These are phyloP conservation scores for Cercospora sp. DNA, from an alignment of 2,329 filamentous ascomycete genomes.

Conservation along the genomic window DNA sequence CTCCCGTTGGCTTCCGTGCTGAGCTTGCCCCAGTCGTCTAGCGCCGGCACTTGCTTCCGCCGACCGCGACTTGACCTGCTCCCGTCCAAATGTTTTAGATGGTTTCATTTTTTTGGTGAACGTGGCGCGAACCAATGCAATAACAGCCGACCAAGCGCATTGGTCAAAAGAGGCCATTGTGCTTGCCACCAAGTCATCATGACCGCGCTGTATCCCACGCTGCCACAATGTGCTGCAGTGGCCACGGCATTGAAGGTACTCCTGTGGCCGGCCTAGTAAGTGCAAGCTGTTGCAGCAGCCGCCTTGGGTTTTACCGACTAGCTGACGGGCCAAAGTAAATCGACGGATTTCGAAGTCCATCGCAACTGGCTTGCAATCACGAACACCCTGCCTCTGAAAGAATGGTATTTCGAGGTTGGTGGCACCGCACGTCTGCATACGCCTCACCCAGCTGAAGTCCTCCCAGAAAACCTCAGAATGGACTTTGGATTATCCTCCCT, in stretches of 20 bases:
- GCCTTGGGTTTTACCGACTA: neutral
- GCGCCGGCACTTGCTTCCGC: constrained; percentile 1
- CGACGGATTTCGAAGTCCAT: constrained; percentile 98
- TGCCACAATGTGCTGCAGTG: constrained; percentile 82
- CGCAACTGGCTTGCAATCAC: constrained; percentile 98
- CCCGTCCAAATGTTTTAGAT: neutral
- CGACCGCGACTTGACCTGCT: constrained; percentile 4
- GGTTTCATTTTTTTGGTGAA: neutral
- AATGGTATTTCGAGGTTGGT: constrained; percentile 88
- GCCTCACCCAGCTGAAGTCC: constrained; percentile 16
- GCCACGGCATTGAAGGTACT: constrained; percentile 88
- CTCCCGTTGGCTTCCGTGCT: neutral
- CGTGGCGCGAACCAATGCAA: constrained; percentile 8
- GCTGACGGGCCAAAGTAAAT: constrained; percentile 66
- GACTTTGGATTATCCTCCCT: constrained; percentile 98
- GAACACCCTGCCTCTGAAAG: constrained; percentile 76
- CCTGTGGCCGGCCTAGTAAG: constrained; percentile 91
- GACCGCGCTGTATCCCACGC: constrained; percentile 81
- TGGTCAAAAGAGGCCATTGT: constrained; percentile 16
- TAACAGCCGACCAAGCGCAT: constrained; percentile 14
- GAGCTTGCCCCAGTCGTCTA: neutral
- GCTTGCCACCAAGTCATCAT: constrained; percentile 49
- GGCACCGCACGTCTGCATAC: neutral
- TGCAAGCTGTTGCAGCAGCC: constrained; percentile 32
- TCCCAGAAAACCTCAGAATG: constrained; percentile 87